These are phyloP conservation scores for Tetrahymena thermophila DNA, from an alignment of 73 alveolate species.

Conservation along the genomic window DNA sequence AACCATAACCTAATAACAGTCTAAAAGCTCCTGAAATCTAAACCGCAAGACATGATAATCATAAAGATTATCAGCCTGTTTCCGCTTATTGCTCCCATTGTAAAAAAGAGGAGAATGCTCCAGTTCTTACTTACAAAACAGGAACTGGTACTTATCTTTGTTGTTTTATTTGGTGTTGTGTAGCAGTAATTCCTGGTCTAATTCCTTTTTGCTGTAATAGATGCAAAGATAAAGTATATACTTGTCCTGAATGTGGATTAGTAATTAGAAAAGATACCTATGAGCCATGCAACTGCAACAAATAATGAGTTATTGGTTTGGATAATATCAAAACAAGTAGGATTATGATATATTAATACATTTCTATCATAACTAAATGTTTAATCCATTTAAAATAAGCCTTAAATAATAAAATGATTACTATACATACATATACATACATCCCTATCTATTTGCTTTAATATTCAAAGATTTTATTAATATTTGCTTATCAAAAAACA, in stretches of 20 bases:
- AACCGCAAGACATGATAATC: neutral
- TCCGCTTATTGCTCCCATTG: neutral
- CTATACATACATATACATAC: too few species aligned
- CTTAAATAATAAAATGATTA: too few species aligned
- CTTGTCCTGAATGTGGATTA: neutral
- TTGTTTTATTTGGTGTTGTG: neutral
- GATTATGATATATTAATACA: too few species aligned
- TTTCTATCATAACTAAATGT: too few species aligned
- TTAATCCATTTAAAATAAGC: too few species aligned
- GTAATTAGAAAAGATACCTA: neutral
- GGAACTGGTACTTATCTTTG: conserved; percentile 1
- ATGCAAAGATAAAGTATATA: neutral
- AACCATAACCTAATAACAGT: neutral
- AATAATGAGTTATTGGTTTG: neutral
- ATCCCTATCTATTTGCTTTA: too few species aligned
- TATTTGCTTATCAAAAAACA: too few species aligned
- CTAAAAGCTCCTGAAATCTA: neutral
- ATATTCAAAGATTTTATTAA: too few species aligned
- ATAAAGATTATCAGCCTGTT: neutral
- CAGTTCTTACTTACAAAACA: neutral
- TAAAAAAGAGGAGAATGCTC: neutral
- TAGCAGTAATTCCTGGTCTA: neutral
- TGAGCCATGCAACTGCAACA: neutral
- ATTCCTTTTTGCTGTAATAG: neutral
- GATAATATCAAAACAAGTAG: neutral